These are phyloP conservation scores for Cynanchum wilfordii DNA, from an alignment of 257 asterid genomes.

Conservation along the genomic window DNA sequence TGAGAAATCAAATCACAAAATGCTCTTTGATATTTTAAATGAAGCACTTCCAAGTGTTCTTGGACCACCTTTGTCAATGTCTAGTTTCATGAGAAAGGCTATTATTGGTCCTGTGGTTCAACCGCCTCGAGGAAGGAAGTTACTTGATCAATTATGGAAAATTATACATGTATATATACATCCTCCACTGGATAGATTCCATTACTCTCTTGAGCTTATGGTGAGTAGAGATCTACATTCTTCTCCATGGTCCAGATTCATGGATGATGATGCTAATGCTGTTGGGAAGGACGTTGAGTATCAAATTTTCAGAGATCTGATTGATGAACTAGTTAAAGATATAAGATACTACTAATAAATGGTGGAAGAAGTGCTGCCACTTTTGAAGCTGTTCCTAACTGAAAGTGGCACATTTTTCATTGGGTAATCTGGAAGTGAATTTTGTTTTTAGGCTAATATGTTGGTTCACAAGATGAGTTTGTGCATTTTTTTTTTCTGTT, in stretches of 20 bases:
- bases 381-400: conserved; percentile 6
- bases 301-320: conserved; percentile 52
- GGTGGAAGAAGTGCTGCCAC: not conserved
- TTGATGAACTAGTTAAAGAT: conserved; percentile 57
- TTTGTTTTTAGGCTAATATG: not conserved
- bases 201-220: conserved; percentile 50
- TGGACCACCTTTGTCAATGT: conserved; percentile 39
- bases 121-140: conserved; percentile 62
- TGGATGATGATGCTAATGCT: conserved; percentile 56
- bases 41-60: conserved; percentile 72
- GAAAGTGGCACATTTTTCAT: not conserved
- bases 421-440: not conserved
- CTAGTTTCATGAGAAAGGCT: conserved; percentile 47
- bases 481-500: not conserved
- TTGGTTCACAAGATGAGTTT: conserved; percentile 1
- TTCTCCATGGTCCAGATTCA: conserved; percentile 48
- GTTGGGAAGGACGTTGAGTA: conserved; percentile 62
- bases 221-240: conserved; percentile 58
- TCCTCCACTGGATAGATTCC: conserved; percentile 46
- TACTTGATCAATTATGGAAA: conserved; percentile 60
- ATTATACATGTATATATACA: conserved; percentile 32
- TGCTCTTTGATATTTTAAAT: conserved; percentile 66
- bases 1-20: conserved; percentile 45
- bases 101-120: conserved; percentile 28
- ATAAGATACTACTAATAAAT: conserved; percentile 14